Evolutionary conservation across 139 green algal genomes (phyloP), one percentile per base, ranked within the genome.

Genomic region (Chlamydomonas asymmetrica): DNA sequence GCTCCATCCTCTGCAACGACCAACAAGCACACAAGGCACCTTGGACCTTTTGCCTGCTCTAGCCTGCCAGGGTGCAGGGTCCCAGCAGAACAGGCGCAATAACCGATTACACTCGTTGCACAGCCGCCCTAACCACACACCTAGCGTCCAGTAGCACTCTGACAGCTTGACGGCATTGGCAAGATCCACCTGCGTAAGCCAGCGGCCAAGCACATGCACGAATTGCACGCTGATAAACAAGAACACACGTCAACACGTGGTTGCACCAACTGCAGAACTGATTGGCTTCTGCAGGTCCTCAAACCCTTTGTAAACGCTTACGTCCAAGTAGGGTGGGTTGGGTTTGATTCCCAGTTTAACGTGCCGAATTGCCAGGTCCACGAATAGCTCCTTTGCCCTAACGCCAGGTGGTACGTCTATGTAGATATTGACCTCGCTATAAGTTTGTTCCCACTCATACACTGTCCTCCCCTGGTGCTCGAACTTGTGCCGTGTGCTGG

Each of bases 401-500:
- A 92, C 82, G 9, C 92, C 94, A 2, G 85, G 68, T 2, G 94
- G 93, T 10, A 95, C 74, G 10, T 77, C 16, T 1, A 97, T 80
- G 79, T 96, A 97, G 6, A 98, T 79, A 80, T 92, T 94, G 13
- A 97, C 84, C 40, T 97, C 92, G 43, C 23, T 80, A 75, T 69
- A 66, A 56, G 85, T 93, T 78, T 98, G 94, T 20, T 98, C 92
- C 94, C 94, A 98, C 75, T 97, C 89, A 70, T 98, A 98, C 1
- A 96, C 73, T 1, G 60, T 73, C 6, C 83, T 82, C 0, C 88
- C 90, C 5, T 87, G 65, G 70, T 91, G 81, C 16, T 48, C 38
- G 61, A 84, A 94, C 13, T 69, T 34, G 70, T 94, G 91, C 3
- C 81, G 75, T 29, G 72, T 41, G 5, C 63, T 70, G 0, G 89